Evolutionary conservation across 2,329 filamentous ascomycete species (phyloP), one percentile per base, ranked within the genome.

Genomic region (Alternaria gaisen): DNA sequence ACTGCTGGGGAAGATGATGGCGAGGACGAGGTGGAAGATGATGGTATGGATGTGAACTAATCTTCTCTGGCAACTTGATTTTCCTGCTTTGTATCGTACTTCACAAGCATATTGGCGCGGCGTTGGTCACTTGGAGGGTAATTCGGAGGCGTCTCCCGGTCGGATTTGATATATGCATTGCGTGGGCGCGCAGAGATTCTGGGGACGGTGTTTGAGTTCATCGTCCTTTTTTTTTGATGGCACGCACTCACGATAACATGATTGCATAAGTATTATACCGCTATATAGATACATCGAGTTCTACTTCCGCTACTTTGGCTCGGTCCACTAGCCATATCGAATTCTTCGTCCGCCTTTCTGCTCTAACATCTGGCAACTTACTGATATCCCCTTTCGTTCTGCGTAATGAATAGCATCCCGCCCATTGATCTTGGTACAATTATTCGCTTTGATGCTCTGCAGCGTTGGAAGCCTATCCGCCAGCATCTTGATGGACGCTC

Each of bases 401-500:
- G 81, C 81, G 72, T 80, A 81, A 12, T 74, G 71, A 4, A 82
- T 70, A 0, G 80, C 81, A 68, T 83, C 81, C 2, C 75, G 63
- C 16, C 76, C 74, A 11, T 53, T 68, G 1, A 83, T 72, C 7
- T 67, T 51, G 3, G 53, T 53, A 48, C 80, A 83, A 9, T 77
- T 61, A 44, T 80, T 70, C 18, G 80, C 65, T 3, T 68, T 70
- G 18, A 82, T 64, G 11, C 60, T 62, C 42, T 66, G 67, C 5
- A 82, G 60, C 10, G 63, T 60, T 0, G 65, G 65, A 11, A 76
- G 41, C 9, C 55, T 59, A 28, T 77, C 72, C 0, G 77, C 71
- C 16, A 81, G 64, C 58, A 72, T 73, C 60, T 79, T 80, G 32
- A 83, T 73, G 2, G 75, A 72, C 1, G 78, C 78, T 7, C 82